These are phyloP conservation scores for Betula pendula DNA, from an alignment of 306 rosid genomes.

Conservation along the genomic window DNA sequence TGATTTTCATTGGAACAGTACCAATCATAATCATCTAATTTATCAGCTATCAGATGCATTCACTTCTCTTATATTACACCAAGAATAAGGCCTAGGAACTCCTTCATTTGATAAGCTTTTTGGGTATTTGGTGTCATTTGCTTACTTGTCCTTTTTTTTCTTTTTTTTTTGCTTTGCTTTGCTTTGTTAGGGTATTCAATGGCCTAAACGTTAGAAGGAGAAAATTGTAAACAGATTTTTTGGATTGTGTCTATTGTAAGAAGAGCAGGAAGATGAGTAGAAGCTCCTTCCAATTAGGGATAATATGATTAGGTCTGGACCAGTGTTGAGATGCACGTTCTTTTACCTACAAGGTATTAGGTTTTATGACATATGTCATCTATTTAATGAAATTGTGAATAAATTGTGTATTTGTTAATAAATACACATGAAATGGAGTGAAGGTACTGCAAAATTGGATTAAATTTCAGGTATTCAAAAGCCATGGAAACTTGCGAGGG, in stretches of 20 bases:
- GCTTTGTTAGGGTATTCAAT: not conserved
- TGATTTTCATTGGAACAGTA: not conserved
- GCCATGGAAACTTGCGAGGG: not conserved
- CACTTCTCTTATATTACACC: not conserved
- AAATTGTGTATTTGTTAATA: not conserved
- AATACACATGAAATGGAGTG: not conserved
- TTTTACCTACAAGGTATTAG: not conserved
- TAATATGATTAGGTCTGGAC: not conserved
- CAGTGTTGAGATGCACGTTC: not conserved
- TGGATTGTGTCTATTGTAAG: not conserved
- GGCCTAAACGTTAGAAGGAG: not conserved
- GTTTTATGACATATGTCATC: not conserved
- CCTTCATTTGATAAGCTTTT: not conserved
- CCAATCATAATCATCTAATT: slow-evolving; percentile 1
- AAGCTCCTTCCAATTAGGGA: not conserved
- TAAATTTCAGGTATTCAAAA: not conserved
- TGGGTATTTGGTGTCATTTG: not conserved
- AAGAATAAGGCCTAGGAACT: not conserved
- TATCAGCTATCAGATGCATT: not conserved
- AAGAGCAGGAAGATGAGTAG: not conserved
- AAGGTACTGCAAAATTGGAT: not conserved
- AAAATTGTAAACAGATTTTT: not conserved
- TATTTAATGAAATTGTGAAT: not conserved
- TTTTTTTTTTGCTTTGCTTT: not conserved
- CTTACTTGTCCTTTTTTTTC: not conserved